A percentile compares a stretch with the other conserved stretches of the same genome.
phyloP scores from a whole-genome alignment of 306 rosid genomes.

The Abrus pulchellus region DNA sequence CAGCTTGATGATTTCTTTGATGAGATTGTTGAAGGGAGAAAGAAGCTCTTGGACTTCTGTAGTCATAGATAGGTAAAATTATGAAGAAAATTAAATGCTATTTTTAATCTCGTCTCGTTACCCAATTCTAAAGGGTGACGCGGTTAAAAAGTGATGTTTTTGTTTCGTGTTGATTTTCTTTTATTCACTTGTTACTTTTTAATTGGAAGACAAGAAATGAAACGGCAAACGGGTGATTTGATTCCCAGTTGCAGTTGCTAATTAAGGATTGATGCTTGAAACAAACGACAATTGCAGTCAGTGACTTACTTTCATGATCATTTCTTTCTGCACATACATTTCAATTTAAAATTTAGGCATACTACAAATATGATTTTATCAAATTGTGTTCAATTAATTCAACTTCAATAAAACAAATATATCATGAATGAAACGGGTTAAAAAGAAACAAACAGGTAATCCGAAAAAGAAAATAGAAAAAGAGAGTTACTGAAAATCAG shows the following conservation, averaged over 20 bases:
- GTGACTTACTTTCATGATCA: too few relatives aligned
- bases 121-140: neutral
- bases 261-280: neutral
- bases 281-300: neutral
- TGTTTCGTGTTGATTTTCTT: neutral
- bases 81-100: too few relatives aligned
- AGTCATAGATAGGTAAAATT: slow-evolving; percentile 67
- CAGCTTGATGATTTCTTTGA: slow-evolving; percentile 95
- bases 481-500: slow-evolving; percentile 39
- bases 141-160: neutral
- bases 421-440: neutral
- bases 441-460: neutral
- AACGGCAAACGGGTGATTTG: neutral
- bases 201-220: slow-evolving; percentile 12
- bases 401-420: too few relatives aligned
- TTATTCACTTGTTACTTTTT: neutral
- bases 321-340: too few relatives aligned
- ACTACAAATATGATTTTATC: too few relatives aligned
- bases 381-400: too few relatives aligned
- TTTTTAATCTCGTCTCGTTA: too few relatives aligned
- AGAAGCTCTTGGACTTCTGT: slow-evolving; percentile 90
- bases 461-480: slow-evolving; percentile 29
- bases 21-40: slow-evolving; percentile 92
- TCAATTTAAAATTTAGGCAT: too few relatives aligned
- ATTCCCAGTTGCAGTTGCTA: neutral